These are phyloP conservation scores for Persicaria tinctoria DNA, from an alignment of 148 eudicot genomes.

Conservation along the genomic window DNA sequence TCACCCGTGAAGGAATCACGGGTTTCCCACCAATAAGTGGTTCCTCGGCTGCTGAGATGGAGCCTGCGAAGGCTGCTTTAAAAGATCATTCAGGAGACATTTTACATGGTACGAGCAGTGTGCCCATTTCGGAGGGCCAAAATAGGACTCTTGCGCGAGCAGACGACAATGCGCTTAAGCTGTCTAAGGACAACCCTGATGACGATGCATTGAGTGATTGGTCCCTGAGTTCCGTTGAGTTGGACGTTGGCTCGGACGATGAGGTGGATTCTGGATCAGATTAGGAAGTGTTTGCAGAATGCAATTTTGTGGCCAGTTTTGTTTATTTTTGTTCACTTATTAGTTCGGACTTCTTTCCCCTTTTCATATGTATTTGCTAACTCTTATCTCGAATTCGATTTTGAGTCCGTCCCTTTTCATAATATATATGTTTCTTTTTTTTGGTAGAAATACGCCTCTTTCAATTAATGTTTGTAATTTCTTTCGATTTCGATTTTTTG, in stretches of 20 bases:
- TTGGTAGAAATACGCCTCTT: no score
- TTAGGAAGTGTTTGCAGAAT: not conserved
- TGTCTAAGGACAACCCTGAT: not conserved
- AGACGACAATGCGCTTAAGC: not conserved
- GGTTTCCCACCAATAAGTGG: not conserved
- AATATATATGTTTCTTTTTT: no score
- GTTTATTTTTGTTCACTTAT: not conserved
- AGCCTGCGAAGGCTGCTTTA: not conserved
- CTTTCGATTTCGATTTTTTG: no score
- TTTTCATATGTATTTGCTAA: no score
- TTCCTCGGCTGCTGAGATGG: conserved; percentile 10
- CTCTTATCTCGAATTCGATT: no score
- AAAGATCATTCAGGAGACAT: not conserved
- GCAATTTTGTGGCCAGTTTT: not conserved
- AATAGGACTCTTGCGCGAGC: not conserved
- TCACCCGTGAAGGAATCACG: conserved; percentile 1
- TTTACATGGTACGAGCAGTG: no score
- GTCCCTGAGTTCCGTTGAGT: conserved; percentile 6
- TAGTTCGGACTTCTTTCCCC: not conserved
- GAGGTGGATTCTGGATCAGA: conserved; percentile 4
- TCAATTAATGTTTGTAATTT: no score
- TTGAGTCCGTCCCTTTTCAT: no score
- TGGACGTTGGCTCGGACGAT: not conserved
- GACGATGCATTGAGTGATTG: not conserved
- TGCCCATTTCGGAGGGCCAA: not conserved